phyloP scores from a whole-genome alignment of 75 land plant species.

The Chamaecyparis obtusa region DNA sequence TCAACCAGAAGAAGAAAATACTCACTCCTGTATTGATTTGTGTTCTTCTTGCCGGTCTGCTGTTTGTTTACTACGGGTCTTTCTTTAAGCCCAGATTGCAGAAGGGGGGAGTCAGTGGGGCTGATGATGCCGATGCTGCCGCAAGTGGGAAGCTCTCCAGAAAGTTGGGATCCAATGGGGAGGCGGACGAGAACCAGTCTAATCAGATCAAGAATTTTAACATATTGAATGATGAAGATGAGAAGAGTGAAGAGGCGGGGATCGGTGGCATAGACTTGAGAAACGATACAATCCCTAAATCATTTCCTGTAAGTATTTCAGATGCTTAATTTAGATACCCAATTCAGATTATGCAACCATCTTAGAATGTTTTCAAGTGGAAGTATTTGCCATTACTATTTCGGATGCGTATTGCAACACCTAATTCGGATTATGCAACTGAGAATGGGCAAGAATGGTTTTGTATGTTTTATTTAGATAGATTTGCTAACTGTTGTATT shows the following conservation, averaged over 20 bases:
- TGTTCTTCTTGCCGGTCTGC: slow-evolving; percentile 20
- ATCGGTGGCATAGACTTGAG: not conserved
- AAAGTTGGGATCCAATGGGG: slow-evolving; percentile 16
- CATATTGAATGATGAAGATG: not conserved
- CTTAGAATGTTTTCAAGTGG: not conserved
- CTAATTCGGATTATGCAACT: not conserved
- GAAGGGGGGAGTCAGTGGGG: slow-evolving; percentile 21
- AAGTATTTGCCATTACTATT: not conserved
- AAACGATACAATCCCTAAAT: slow-evolving; percentile 23
- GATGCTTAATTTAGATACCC: not conserved
- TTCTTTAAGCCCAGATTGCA: slow-evolving; percentile 17
- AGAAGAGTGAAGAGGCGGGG: not conserved
- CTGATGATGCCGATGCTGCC: slow-evolving; percentile 32
- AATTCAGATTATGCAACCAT: not conserved
- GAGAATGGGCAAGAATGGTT: not conserved
- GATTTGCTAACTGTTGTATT: not conserved
- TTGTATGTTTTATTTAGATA: not conserved
- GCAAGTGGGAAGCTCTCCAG: slow-evolving; percentile 17
- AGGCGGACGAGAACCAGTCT: slow-evolving; percentile 22
- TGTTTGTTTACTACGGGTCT: slow-evolving; percentile 28
- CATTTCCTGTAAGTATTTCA: slow-evolving; percentile 50
- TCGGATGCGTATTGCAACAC: not conserved
- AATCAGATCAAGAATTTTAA: not conserved
- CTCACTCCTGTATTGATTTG: slow-evolving; percentile 15
- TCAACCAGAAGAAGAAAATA: slow-evolving; percentile 30